A percentile compares a stretch with the other conserved stretches of the same genome.
These are phyloP conservation scores for Kitagawia praeruptora DNA, from an alignment of 129 eudicot species.

Conservation along the genomic window DNA sequence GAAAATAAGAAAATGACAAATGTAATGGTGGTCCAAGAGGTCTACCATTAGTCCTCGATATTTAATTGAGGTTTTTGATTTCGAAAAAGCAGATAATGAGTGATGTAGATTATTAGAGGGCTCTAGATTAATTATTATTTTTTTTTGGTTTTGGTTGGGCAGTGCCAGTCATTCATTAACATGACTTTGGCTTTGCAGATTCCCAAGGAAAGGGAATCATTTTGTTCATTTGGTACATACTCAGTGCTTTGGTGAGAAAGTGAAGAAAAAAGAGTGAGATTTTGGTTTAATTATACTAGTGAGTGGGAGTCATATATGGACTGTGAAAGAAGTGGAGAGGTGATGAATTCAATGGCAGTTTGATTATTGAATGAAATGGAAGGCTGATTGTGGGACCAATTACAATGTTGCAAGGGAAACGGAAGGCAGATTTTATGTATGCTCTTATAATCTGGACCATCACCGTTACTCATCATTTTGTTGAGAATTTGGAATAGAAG, in stretches of 20 bases:
- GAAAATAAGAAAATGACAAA: conserved; percentile 7
- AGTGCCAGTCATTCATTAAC: conserved; percentile 41
- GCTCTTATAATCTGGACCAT: too few species aligned
- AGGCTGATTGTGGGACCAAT: conserved; percentile 39
- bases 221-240: conserved; percentile 46
- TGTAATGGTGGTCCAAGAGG: conserved; percentile 28
- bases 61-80: conserved; percentile 48
- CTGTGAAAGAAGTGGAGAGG: conserved; percentile 37
- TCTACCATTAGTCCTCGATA: conserved; percentile 38
- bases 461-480: too few species aligned
- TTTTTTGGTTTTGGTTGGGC: conserved; percentile 30
- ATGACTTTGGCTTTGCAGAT: conserved; percentile 50
- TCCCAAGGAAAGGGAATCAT: conserved; percentile 70
- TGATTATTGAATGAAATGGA: conserved; percentile 33
- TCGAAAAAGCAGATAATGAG: conserved; percentile 16
- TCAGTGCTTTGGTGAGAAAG: conserved; percentile 32
- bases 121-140: conserved; percentile 37
- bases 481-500: background rate
- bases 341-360: conserved; percentile 42
- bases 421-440: background rate
- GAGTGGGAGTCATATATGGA: conserved; percentile 26
- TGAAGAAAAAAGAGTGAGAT: conserved; percentile 17
- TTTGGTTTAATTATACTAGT: conserved; percentile 15
- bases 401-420: background rate
- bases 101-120: conserved; percentile 21